Evolutionary conservation across 108 stramenopile genomes (phyloP), one percentile per base, ranked within the genome.

Genomic region (Fragilaria radians): DNA sequence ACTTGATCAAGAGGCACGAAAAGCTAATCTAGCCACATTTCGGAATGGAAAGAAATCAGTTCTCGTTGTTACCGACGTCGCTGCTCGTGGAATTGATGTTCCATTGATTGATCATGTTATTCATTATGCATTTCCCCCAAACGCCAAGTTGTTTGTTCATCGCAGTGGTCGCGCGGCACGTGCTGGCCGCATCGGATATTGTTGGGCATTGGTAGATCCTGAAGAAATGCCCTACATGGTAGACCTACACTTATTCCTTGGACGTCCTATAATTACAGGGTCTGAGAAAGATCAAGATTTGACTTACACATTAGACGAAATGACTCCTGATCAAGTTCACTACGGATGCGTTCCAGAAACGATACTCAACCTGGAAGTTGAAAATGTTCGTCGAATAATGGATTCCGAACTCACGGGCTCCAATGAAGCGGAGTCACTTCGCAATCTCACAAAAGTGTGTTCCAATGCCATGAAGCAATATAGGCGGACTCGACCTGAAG

Each of bases 161-260:
- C 84, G 97, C 29, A 74, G 75, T 50, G 97, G 97, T 9, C 90
- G 97, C 23, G 97, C 94, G 27, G 95, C 97, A 0, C 73, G 95
- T 45, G 94, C 94, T 22, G 95, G 95, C 11, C 68, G 97, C 24
- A 79, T 87, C 62, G 95, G 95, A 49, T 83, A 68, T 58, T 96
- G 97, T 48, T 95, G 90, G 70, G 89, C 71, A 45, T 57, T 99
- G 28, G 94, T 97, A 1, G 95, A 98, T 28, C 97, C 96, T 14
- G 96, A 97, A 48, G 99, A 99, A 63, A 34, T 97, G 61, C 91
- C 97, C 5, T 97, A 97, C 77, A 95, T 98, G 94, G 83, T 96
- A 18, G 99, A 99, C 63, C 63, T 98, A 24, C 95, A 97, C 68
- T 59, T 94, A 25, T 97, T 98, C 63, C 72, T 99, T 33, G 98